phyloP scores from a whole-genome alignment of 225 moss, liverwort and hornwort species.

The Climacium dendroides region DNA sequence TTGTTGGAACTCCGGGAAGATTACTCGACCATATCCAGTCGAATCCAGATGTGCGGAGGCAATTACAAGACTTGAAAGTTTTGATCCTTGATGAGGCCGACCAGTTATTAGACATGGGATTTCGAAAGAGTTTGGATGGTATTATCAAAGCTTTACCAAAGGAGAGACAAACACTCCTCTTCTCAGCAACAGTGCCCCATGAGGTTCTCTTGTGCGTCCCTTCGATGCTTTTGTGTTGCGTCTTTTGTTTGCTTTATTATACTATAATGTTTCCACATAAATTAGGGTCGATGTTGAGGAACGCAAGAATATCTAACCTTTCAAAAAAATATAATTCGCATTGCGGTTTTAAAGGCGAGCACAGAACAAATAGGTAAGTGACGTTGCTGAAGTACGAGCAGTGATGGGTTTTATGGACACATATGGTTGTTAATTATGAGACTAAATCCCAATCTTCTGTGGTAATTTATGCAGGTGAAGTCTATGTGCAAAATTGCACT shows the following conservation, averaged over 20 bases:
- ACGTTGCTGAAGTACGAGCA: not conserved
- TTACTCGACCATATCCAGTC: slow-evolving; percentile 79
- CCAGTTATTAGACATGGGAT: slow-evolving; percentile 96
- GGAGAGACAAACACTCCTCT: slow-evolving; percentile 77
- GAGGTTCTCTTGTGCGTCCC: slow-evolving; percentile 64
- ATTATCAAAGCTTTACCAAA: slow-evolving; percentile 68
- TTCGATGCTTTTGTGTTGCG: not conserved
- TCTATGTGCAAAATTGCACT: slow-evolving; percentile 68
- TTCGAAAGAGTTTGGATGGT: slow-evolving; percentile 71
- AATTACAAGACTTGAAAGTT: slow-evolving; percentile 66
- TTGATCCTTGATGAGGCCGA: slow-evolving; percentile 95
- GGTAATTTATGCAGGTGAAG: slow-evolving; percentile 44
- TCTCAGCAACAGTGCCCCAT: slow-evolving; percentile 85
- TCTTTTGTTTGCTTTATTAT: not conserved
- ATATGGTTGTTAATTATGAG: not conserved
- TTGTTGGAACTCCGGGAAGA: slow-evolving; percentile 92
- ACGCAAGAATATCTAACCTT: not conserved
- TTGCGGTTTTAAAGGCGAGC: not conserved
- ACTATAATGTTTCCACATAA: not conserved
- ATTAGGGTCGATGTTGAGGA: not conserved
- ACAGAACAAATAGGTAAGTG: not conserved
- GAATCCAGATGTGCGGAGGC: slow-evolving; percentile 46
- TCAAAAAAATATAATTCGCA: not conserved
- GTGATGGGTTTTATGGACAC: not conserved
- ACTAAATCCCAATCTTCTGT: not conserved